Base-by-base conservation (phyloP, 768 basidiomycete genomes). In the Boletus subparvulus region DNA sequence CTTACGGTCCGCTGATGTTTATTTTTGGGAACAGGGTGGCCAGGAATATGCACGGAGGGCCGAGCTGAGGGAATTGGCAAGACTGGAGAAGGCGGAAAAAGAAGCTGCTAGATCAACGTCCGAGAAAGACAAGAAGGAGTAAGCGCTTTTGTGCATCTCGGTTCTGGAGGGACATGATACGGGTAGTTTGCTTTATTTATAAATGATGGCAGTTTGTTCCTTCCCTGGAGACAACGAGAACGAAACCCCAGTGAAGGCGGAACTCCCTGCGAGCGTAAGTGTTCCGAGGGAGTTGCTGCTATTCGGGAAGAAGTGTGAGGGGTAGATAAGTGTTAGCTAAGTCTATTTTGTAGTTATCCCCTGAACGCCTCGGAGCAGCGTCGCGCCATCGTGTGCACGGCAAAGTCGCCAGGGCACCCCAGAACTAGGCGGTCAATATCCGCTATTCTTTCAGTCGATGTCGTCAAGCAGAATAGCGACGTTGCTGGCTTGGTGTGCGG, bases 21-120 rank as follows among this genome's bases (percentile, higher is more conserved):
- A 54, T 46, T 59, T 58, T 55, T 52, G 60, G 57, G 45, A n/a
- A 51, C 74, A 94, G 86, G 86, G 83, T 53, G 93, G 92, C 21
- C 92, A 94, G 67, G 92, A 92, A 75, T 94, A 88, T 66, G 90
- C 89, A 30, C 78, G 76, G 56, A 83, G 88, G 30, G 60, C 75
- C 47, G 90, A 90, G 64, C 80, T 69, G 56, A 72, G 62, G 61
- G 78, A 77, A 52, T 62, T 76, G 59, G 69, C 67, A 28, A 72
- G 65, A 48, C 42, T 78, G 28, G 73, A 79, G 41, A 77, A 74
- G 59, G 78, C 75, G 54, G 69, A 67, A 35, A 68, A 66, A 52
- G 67, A 61, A 52, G 61, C n/a, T 24, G 33, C 55, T 17, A 58
- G 49, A 41, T 39, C 59, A 17, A 37, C 55, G 9, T 41, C 57